Evolutionary conservation across 2,329 filamentous ascomycete genomes (phyloP).

Genomic region (Aspergillus sojae): DNA sequence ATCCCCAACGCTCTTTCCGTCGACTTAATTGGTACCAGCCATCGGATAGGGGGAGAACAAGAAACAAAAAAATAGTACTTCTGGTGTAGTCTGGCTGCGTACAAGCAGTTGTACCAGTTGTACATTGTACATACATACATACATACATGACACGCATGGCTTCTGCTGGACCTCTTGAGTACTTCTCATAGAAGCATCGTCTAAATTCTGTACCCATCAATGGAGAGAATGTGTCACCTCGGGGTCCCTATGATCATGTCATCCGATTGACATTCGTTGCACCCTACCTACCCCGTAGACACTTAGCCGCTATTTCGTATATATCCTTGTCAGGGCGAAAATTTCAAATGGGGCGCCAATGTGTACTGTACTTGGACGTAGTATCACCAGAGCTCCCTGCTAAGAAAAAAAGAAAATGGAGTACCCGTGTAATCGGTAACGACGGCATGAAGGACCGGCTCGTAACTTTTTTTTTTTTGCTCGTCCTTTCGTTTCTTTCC

Average conservation of each 20-base stretch:
- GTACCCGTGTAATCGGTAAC: background rate
- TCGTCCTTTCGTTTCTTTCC: background rate
- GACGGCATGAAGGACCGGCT: background rate
- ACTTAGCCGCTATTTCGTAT: background rate
- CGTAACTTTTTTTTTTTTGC: background rate
- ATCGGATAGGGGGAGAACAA: background rate
- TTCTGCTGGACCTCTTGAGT: background rate
- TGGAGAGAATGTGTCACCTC: background rate
- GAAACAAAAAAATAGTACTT: background rate
- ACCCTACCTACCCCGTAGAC: background rate
- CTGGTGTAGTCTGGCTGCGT: background rate
- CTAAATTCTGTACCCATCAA: background rate
- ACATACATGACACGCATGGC: background rate
- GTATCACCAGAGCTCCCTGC: background rate
- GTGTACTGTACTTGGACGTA: background rate
- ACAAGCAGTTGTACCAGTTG: background rate
- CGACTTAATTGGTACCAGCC: slow-evolving; percentile 1
- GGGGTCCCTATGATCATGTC: background rate
- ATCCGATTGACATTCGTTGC: background rate
- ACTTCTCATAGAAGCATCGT: too few species aligned
- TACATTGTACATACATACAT: background rate
- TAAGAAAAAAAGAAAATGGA: background rate
- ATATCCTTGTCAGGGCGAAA: background rate
- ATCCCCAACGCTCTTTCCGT: slow-evolving; percentile 11
- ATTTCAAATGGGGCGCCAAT: background rate